These are phyloP conservation scores for Suhomyces sp. DNA, from an alignment of 805 yeast species.

Conservation along the genomic window DNA sequence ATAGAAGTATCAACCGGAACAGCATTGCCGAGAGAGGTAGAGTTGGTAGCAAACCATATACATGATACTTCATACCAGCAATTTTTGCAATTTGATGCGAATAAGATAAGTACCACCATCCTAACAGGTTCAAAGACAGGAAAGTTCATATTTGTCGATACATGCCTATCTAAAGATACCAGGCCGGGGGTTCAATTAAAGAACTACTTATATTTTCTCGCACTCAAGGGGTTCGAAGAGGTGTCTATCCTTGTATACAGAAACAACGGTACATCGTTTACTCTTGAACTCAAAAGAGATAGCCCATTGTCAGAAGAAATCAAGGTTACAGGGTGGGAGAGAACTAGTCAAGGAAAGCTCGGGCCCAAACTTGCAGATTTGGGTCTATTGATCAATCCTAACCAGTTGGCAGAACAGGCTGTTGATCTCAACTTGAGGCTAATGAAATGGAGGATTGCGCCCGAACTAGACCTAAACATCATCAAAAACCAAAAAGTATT, in stretches of 20 bases:
- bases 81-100: constrained; percentile 2
- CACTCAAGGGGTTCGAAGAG: constrained; percentile 19
- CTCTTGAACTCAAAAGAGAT: constrained; percentile 29
- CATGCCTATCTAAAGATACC: constrained; percentile 24
- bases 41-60: neutral
- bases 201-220: constrained; percentile 55
- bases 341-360: constrained; percentile 67
- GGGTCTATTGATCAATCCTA: constrained; percentile 78
- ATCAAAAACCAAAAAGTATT: constrained; percentile 63
- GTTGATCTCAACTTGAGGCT: constrained; percentile 85
- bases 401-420: constrained; percentile 83
- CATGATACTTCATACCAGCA: neutral
- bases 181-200: constrained; percentile 54
- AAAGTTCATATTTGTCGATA: constrained; percentile 32
- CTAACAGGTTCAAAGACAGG: too few relatives aligned
- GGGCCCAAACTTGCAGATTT: constrained; percentile 84
- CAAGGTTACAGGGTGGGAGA: constrained; percentile 85
- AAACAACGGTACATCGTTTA: constrained; percentile 18
- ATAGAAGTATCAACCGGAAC: constrained; percentile 7
- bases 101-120: too few relatives aligned
- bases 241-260: constrained; percentile 28
- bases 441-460: constrained; percentile 97
- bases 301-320: constrained; percentile 4
- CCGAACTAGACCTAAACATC: constrained; percentile 68
- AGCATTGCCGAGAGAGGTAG: constrained; percentile 3